These are phyloP conservation scores for Encephalitozoon romaleae DNA, from an alignment of 371 early-diverging fungal genomes.

Conservation along the genomic window DNA sequence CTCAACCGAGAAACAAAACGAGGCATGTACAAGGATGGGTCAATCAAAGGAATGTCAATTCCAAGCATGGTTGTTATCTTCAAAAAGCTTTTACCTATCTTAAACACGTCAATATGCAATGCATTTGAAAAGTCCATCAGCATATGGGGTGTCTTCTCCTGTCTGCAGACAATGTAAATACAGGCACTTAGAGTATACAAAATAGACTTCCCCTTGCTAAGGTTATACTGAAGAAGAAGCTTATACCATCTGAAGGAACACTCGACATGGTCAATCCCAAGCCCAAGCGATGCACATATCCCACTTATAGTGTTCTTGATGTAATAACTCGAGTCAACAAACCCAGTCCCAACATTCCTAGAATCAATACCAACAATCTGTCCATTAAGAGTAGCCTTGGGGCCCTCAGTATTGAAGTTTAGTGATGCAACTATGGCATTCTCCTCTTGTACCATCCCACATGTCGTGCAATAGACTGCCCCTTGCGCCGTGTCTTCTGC, in stretches of 20 bases:
- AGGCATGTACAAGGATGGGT: conserved; percentile 85
- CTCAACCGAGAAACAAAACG: conserved; percentile 80
- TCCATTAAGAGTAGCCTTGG: conserved; percentile 53
- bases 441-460: conserved; percentile 75
- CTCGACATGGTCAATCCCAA: conserved; percentile 70
- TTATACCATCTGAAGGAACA: conserved; percentile 80
- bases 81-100: conserved; percentile 79
- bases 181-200: conserved; percentile 81
- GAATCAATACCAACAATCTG: conserved; percentile 52
- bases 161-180: conserved; percentile 84
- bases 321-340: conserved; percentile 38
- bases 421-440: conserved; percentile 83
- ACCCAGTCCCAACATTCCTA: conserved; percentile 46
- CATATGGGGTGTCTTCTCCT: conserved; percentile 77
- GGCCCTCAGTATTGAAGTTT: conserved; percentile 71
- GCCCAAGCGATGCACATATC: conserved; percentile 45
- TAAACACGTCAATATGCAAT: conserved; percentile 72
- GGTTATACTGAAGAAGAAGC: conserved; percentile 75
- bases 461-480: conserved; percentile 57
- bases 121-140: conserved; percentile 91
- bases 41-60: conserved; percentile 74
- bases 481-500: conserved; percentile 55
- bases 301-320: conserved; percentile 52
- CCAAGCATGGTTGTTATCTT: conserved; percentile 69
- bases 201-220: conserved; percentile 78